Evolutionary conservation across 768 basidiomycete genomes (phyloP).

Genomic region (Lyophyllum semitale): DNA sequence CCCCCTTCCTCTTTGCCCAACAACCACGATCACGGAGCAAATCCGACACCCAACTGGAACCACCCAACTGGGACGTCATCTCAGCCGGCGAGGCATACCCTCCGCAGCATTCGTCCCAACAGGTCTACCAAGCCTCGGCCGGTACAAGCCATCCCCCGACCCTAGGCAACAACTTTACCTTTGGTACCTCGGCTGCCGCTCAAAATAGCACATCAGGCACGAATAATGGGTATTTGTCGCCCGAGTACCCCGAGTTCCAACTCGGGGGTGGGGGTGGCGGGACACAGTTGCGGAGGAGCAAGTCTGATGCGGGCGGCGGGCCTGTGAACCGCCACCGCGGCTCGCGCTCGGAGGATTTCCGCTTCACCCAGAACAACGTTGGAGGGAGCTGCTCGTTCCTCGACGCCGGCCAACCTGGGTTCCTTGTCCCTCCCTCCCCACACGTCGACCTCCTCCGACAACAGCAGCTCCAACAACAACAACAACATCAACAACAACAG

Average conservation of each 20-base stretch:
- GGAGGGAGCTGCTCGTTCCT: neutral
- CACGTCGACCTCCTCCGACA: conserved; percentile 24
- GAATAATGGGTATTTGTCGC: conserved; percentile 26
- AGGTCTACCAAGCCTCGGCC: conserved; percentile 20
- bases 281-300: conserved; percentile 25
- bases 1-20: conserved; percentile 32
- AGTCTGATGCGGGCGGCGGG: conserved; percentile 24
- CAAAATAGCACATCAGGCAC: conserved; percentile 4
- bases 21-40: conserved; percentile 55
- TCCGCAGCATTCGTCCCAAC: conserved; percentile 25
- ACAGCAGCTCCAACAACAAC: conserved; percentile 25
- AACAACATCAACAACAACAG: conserved; percentile 21
- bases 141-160: conserved; percentile 17
- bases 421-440: conserved; percentile 20
- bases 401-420: neutral
- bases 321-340: conserved; percentile 23
- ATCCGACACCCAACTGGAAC: conserved; percentile 60
- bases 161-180: conserved; percentile 33
- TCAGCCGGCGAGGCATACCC: conserved; percentile 27
- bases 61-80: conserved; percentile 50
- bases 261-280: conserved; percentile 2
- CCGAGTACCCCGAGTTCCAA: conserved; percentile 21
- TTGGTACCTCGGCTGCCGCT: conserved; percentile 19
- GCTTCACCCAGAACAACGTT: conserved; percentile 1
- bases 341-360: conserved; percentile 51